A percentile compares a stretch with the other conserved stretches of the same genome.
Evolutionary conservation across 2,329 filamentous ascomycete genomes (phyloP).

Genomic region (Parascedosporium putredinis): DNA sequence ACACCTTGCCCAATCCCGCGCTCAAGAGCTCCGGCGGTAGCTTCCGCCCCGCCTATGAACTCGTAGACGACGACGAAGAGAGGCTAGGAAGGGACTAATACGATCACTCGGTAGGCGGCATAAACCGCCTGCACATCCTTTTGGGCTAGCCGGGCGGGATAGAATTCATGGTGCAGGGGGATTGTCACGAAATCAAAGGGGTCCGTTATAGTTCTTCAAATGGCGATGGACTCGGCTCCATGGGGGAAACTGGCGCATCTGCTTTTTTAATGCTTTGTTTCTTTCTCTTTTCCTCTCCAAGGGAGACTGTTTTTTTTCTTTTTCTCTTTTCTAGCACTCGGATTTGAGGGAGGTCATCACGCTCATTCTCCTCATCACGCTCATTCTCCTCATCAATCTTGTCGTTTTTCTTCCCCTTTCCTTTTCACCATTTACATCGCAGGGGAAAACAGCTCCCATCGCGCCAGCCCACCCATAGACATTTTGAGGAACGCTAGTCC

Average conservation of each 20-base stretch:
- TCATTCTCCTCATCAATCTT: background rate
- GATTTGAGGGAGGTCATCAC: no score
- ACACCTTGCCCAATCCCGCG: slow-evolving; percentile 83
- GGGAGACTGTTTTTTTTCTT: no score
- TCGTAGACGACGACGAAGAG: slow-evolving; percentile 67
- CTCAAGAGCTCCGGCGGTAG: slow-evolving; percentile 30
- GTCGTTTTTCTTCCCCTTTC: slow-evolving; percentile 2
- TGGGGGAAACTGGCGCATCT: background rate
- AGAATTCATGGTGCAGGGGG: background rate
- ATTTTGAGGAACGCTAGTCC: no score
- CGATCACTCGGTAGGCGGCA: no score
- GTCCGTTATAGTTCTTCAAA: background rate
- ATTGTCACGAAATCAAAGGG: background rate
- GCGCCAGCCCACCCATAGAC: no score
- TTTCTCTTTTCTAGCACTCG: background rate
- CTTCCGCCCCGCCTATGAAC: slow-evolving; percentile 66
- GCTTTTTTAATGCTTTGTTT: slow-evolving; percentile 3
- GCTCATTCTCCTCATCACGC: background rate
- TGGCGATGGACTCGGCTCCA: background rate
- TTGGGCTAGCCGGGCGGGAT: background rate
- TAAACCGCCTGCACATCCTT: no score
- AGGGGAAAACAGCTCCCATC: background rate
- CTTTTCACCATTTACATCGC: background rate
- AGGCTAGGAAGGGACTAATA: slow-evolving; percentile 65
- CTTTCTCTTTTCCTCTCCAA: background rate